Conservation (phyloP, 345 rosid genomes). For the Melaleuca quinquenervia region DNA sequence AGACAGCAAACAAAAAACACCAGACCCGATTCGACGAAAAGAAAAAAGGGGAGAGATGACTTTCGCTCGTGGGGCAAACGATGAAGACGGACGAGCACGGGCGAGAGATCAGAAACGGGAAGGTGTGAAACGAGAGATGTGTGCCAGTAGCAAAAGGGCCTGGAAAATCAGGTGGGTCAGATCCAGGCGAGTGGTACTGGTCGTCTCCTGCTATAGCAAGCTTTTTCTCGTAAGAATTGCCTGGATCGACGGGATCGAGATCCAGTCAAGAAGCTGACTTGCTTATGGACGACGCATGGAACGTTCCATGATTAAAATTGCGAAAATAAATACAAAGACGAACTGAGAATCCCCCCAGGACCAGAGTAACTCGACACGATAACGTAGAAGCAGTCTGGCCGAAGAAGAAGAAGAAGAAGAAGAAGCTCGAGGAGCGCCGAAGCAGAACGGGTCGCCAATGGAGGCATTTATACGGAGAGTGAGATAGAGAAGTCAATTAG, state of each 20-base stretch:
- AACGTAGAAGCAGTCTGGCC: background rate
- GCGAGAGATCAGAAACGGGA: background rate
- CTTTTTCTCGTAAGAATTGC: background rate
- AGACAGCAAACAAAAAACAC: background rate
- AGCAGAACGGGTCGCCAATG: too few relatives aligned
- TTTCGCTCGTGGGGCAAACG: background rate
- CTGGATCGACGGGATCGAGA: background rate
- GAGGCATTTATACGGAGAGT: background rate
- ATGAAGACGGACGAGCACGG: background rate
- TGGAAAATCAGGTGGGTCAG: conserved; percentile 2
- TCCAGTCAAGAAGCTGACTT: conserved; percentile 11
- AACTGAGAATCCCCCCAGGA: background rate
- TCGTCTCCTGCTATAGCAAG: background rate
- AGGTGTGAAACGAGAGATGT: background rate
- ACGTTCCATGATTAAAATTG: background rate
- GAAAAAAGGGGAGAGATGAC: background rate
- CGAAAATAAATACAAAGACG: background rate
- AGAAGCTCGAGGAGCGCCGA: background rate
- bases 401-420: background rate
- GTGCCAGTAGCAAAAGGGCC: conserved; percentile 13
- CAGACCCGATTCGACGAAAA: background rate
- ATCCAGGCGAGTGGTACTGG: conserved; percentile 15
- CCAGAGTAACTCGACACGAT: background rate
- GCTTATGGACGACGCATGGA: background rate
- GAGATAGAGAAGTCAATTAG: background rate